Evolutionary conservation across 2,329 filamentous ascomycete species (phyloP), one percentile per base, ranked within the genome.

Genomic region (Clonostachys byssicola): DNA sequence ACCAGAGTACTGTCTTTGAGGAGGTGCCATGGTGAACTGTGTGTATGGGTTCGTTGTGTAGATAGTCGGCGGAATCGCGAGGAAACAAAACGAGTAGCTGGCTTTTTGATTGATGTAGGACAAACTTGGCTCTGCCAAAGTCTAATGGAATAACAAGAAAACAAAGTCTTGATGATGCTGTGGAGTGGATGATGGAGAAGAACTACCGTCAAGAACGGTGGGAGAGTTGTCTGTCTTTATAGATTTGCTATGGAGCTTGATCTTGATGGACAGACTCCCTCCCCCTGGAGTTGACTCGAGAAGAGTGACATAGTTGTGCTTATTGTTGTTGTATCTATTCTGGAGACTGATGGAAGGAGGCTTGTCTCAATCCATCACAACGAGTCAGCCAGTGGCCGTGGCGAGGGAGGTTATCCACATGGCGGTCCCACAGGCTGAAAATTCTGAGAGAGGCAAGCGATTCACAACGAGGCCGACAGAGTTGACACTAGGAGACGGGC

Each of bases 151-250:
- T n/a, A 12, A 8, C 14, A 23, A 16, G 40, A 14, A 17, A 18
- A 10, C 20, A 34, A 34, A 34, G 42, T 30, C 23, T 34, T 20
- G 20, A 44, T 14, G 13, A 33, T 44, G 34, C 7, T 35, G 42
- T 34, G 18, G n/a, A 7, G 18, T 8, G 42, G 20, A 44, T 42
- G 39, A 34, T 42, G 14, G 18, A 16, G 40, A 30, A 42, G 12
- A 38, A 52, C 55, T 65, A 68, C 66, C 66, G 66, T 68, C 63
- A 61, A 54, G 63, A 67, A 69, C 66, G 66, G 66, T 68, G 63
- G 63, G 61, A 60, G 55, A 51, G 43, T 48, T 47, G 45, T 46
- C 47, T 35, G 51, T 46, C 56, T 64, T 67, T 67, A 67, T 67
- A 67, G 42, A 33, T 47, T 6, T 13, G 34, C 20, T 10, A 41